phyloP scores from a whole-genome alignment of 371 early-diverging fungal species.

The Saksenaea vasiformis region DNA sequence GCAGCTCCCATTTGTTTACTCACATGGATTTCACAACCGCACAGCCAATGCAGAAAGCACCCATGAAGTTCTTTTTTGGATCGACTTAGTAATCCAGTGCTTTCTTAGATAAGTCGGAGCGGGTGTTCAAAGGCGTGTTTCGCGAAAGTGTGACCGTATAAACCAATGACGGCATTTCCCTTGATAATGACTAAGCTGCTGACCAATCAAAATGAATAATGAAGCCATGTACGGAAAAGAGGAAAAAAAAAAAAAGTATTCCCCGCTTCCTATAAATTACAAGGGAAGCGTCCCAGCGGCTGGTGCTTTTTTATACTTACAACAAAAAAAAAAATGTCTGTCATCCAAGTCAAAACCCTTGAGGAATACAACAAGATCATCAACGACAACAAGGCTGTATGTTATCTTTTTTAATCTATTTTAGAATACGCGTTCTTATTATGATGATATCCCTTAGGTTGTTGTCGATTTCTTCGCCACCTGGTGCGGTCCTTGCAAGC shows the following conservation, averaged over 20 bases:
- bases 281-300: background rate
- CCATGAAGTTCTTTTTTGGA: too few species aligned
- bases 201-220: constrained; percentile 3
- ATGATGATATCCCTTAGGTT: constrained; percentile 32
- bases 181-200: constrained; percentile 4
- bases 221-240: background rate
- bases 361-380: constrained; percentile 36
- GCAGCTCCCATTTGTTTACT: too few species aligned
- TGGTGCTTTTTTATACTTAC: constrained; percentile 9
- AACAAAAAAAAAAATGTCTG: constrained; percentile 12
- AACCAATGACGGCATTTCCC: too few species aligned
- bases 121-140: too few species aligned
- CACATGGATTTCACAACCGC: too few species aligned
- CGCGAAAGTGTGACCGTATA: too few species aligned
- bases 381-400: constrained; percentile 25
- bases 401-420: background rate
- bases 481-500: constrained; percentile 89
- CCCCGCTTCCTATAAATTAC: constrained; percentile 12
- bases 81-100: too few species aligned
- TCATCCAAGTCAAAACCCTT: constrained; percentile 30
- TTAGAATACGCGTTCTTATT: constrained; percentile 20
- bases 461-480: constrained; percentile 70
- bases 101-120: too few species aligned
- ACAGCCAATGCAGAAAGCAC: too few species aligned
- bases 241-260: background rate